Evolutionary conservation across 257 asterid species (phyloP).

Genomic region (Plantago elongata): DNA sequence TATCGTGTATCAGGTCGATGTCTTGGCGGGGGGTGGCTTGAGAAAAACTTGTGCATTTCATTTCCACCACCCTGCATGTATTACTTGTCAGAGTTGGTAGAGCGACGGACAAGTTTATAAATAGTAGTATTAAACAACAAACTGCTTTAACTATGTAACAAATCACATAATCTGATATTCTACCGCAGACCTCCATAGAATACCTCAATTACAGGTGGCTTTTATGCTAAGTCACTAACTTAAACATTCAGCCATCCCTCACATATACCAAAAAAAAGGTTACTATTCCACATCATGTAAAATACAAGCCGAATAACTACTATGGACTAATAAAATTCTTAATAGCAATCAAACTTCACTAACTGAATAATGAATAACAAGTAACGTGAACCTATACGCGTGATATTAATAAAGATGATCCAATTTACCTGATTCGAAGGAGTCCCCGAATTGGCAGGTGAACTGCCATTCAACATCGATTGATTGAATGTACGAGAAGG

Average conservation of each 20-base stretch:
- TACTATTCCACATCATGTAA: neutral
- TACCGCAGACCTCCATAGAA: too few species aligned
- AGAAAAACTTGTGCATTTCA: conserved; percentile 32
- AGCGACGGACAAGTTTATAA: neutral
- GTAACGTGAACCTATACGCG: neutral
- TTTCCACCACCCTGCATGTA: conserved; percentile 46
- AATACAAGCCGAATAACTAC: neutral
- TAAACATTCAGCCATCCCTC: too few species aligned
- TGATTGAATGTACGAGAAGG: conserved; percentile 66
- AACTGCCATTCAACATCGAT: neutral
- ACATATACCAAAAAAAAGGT: too few species aligned
- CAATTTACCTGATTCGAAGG: conserved; percentile 52
- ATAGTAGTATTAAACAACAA: neutral
- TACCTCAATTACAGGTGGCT: too few species aligned
- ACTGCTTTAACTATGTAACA: too few species aligned
- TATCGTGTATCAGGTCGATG: conserved; percentile 41
- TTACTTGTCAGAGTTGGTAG: conserved; percentile 4
- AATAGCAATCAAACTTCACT: neutral
- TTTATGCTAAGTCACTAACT: too few species aligned
- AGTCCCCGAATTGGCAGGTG: conserved; percentile 29
- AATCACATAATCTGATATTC: too few species aligned
- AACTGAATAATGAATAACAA: neutral
- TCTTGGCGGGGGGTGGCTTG: conserved; percentile 31
- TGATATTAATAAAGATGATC: neutral
- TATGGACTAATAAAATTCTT: neutral